phyloP scores from a whole-genome alignment of 768 basidiomycete species.

The Tubosaeta sp. region DNA sequence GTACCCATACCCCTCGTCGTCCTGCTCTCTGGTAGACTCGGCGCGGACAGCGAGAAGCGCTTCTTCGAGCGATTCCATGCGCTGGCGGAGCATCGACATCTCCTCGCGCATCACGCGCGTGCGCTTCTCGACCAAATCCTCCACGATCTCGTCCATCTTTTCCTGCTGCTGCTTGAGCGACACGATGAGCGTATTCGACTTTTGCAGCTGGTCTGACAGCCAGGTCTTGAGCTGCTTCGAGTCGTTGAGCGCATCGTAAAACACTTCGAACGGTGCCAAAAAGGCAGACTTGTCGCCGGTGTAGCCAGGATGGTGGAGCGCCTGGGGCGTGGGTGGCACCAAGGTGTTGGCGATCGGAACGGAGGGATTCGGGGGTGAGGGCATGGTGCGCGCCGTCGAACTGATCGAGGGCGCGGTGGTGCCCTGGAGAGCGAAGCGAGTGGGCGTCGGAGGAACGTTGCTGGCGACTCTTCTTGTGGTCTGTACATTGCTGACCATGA shows the following conservation, averaged over 20 bases:
- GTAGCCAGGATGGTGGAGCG: conserved; percentile 57
- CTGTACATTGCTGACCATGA: conserved; percentile 41
- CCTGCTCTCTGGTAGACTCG: conserved; percentile 17
- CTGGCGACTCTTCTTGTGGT: conserved; percentile 48
- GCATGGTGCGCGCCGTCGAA: conserved; percentile 30
- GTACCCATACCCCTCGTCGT: conserved; percentile 11
- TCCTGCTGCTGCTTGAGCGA: conserved; percentile 59
- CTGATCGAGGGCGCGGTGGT: conserved; percentile 17
- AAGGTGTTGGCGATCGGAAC: conserved; percentile 65
- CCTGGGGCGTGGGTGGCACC: conserved; percentile 68
- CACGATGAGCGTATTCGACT: conserved; percentile 52
- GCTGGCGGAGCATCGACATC: conserved; percentile 51
- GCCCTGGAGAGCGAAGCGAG: conserved; percentile 49
- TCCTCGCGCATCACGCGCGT: conserved; percentile 58
- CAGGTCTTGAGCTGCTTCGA: conserved; percentile 74
- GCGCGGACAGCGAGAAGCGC: conserved; percentile 30
- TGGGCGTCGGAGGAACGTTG: conserved; percentile 71
- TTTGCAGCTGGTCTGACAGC: conserved; percentile 69
- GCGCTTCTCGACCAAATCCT: conserved; percentile 57
- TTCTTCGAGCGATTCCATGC: conserved; percentile 68
- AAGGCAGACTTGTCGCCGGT: conserved; percentile 70
- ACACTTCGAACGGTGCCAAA: conserved; percentile 75
- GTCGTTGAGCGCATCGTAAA: conserved; percentile 83
- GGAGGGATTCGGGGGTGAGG: conserved; percentile 54
- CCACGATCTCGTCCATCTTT: conserved; percentile 55